Conservation (phyloP, 805 yeast species). For the Yamadazyma kitorensis region DNA sequence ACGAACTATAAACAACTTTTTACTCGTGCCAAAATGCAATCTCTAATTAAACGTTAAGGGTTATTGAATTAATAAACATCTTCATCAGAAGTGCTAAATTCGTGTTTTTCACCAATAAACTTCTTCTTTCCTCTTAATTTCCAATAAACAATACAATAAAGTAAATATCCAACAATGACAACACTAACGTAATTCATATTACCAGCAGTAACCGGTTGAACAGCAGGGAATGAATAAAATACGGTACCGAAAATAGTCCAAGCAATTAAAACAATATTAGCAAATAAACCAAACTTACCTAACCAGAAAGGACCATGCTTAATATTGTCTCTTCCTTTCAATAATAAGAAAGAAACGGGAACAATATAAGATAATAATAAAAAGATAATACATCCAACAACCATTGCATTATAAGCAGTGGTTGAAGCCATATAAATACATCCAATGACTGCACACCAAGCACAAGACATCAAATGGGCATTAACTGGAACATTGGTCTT, state of each 20-base stretch:
- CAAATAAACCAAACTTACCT: conserved; percentile 33
- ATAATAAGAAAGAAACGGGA: conserved; percentile 33
- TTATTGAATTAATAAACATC: too few relatives aligned
- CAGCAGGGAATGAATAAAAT: conserved; percentile 36
- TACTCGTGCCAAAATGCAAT: too few relatives aligned
- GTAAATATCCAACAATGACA: conserved; percentile 17
- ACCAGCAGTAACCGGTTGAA: conserved; percentile 22
- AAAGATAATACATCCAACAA: conserved; percentile 35
- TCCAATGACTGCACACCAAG: conserved; percentile 36
- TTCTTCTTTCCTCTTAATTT: too few relatives aligned
- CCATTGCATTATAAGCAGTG: conserved; percentile 40
- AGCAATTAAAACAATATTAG: conserved; percentile 29
- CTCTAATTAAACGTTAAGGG: too few relatives aligned
- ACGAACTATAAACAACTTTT: too few relatives aligned
- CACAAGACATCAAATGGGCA: conserved; percentile 37
- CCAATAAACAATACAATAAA: conserved; percentile 41
- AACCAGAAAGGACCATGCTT: conserved; percentile 42
- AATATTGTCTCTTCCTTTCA: conserved; percentile 36
- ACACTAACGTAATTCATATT: conserved; percentile 20
- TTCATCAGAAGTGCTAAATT: too few relatives aligned
- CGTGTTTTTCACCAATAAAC: too few relatives aligned
- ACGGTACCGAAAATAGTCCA: conserved; percentile 39
- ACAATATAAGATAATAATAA: conserved; percentile 35
- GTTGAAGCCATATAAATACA: conserved; percentile 32
- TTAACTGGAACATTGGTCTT: conserved; percentile 38